Percentiles rank a stretch among this genome's conserved stretches.
Evolutionary conservation across 176 grass and related monocot genomes (phyloP).

Genomic region (maize (Zea mays)): DNA sequence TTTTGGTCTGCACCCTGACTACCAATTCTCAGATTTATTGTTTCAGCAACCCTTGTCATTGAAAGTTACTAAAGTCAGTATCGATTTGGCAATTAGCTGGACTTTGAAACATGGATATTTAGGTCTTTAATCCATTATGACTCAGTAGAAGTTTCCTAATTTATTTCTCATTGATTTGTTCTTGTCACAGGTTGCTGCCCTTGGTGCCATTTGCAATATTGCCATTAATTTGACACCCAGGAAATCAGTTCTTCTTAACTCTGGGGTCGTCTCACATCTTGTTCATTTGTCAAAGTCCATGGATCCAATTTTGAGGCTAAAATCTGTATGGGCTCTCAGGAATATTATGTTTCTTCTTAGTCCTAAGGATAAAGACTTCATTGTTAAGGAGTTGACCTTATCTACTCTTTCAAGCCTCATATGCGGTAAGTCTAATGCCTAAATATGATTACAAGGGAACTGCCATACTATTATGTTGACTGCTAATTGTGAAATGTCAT

Average conservation of each 20-base stretch:
- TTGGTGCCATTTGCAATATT: slow-evolving; percentile 91
- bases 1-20: neutral
- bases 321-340: slow-evolving; percentile 82
- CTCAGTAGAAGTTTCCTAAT: neutral
- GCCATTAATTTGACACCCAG: slow-evolving; percentile 73
- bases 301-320: slow-evolving; percentile 75
- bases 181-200: slow-evolving; percentile 70
- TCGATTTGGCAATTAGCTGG: neutral
- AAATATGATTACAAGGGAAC: slow-evolving; percentile 19
- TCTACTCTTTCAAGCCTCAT: slow-evolving; percentile 76
- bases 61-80: neutral
- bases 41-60: neutral
- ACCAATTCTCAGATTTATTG: neutral
- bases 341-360: slow-evolving; percentile 95
- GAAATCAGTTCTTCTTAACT: slow-evolving; percentile 78
- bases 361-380: slow-evolving; percentile 76
- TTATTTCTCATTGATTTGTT: slow-evolving; percentile 15
- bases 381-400: slow-evolving; percentile 73
- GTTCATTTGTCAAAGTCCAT: slow-evolving; percentile 83
- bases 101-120: neutral
- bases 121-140: neutral
- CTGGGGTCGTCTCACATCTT: slow-evolving; percentile 68
- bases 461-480: slow-evolving; percentile 15
- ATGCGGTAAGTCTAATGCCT: slow-evolving; percentile 59
- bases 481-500: slow-evolving; percentile 40